Percentiles rank a stretch among this genome's conserved stretches.
Evolutionary conservation across 2,329 filamentous ascomycete genomes (phyloP).

Genomic region (Hypoxylon sp.): DNA sequence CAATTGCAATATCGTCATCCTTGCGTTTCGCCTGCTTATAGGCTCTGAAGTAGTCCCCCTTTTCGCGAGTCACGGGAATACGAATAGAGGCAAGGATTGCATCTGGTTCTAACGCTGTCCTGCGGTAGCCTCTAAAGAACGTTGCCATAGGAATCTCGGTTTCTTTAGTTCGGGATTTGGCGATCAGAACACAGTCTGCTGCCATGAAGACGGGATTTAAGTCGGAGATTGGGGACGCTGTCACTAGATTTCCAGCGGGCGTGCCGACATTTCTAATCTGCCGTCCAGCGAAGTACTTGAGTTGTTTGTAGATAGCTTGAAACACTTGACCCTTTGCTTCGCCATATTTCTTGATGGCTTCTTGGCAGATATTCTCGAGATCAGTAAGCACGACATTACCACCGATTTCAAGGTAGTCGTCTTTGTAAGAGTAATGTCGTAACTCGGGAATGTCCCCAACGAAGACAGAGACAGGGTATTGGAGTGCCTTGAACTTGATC

Average conservation of each 20-base stretch:
- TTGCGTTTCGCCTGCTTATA: constrained; percentile 98
- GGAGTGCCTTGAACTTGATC: constrained; percentile 95
- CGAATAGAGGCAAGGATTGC: constrained; percentile 87
- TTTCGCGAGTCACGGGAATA: constrained; percentile 81
- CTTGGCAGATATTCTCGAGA: constrained; percentile 83
- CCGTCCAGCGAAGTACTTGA: constrained; percentile 92
- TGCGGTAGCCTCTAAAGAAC: constrained; percentile 93
- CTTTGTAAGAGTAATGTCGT: constrained; percentile 81
- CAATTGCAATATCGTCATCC: constrained; percentile 98
- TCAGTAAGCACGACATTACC: constrained; percentile 95
- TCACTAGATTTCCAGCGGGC: constrained; percentile 92
- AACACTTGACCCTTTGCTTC: constrained; percentile 80
- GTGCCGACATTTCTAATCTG: constrained; percentile 99
- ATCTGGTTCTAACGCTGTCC: constrained; percentile 82
- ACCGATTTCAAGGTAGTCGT: constrained; percentile 89
- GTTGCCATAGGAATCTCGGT: constrained; percentile 90
- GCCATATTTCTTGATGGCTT: constrained; percentile 85
- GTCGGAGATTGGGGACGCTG: constrained; percentile 95
- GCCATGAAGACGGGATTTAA: constrained; percentile 94
- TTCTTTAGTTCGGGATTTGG: constrained; percentile 79
- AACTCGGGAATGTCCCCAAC: constrained; percentile 94
- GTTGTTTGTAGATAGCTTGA: constrained; percentile 90
- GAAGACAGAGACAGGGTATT: constrained; percentile 90
- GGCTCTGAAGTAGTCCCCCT: constrained; percentile 85
- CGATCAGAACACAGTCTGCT: constrained; percentile 83